phyloP scores from a whole-genome alignment of 163 green algal species.

The Coccomyxa subellipsoidea region DNA sequence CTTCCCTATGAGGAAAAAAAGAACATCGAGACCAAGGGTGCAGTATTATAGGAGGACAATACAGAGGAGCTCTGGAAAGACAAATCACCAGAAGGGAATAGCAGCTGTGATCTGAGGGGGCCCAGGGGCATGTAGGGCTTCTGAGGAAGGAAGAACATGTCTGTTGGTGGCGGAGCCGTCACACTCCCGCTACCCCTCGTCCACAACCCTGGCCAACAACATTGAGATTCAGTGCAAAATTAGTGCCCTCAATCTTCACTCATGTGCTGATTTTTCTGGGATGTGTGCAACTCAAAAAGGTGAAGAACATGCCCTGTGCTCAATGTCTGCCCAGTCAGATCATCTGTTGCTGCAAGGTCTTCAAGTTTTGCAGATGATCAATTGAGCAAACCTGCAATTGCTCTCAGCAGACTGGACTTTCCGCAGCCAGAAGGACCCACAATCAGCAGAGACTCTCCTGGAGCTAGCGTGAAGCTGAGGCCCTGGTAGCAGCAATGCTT shows the following conservation, averaged over 20 bases:
- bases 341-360: no score
- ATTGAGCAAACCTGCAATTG: conserved; percentile 53
- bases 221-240: no score
- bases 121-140: conserved; percentile 87
- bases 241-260: no score
- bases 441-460: conserved; percentile 68
- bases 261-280: no score
- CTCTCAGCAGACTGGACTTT: conserved; percentile 80
- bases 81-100: conserved; percentile 49
- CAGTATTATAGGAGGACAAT: background rate
- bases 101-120: conserved; percentile 65
- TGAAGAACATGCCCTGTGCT: no score
- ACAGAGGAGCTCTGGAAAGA: background rate
- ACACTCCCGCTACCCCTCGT: conserved; percentile 50
- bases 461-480: conserved; percentile 34
- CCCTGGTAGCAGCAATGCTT: conserved; percentile 8
- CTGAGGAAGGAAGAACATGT: conserved; percentile 86
- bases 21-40: no score
- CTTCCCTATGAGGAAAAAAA: no score
- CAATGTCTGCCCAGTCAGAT: no score
- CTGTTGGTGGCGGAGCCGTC: conserved; percentile 30
- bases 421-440: conserved; percentile 75
- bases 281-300: no score
- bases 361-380: no score
- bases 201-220: conserved; percentile 71